Base-by-base conservation (phyloP, 352 stramenopile species). In the Pythium insidiosum region DNA sequence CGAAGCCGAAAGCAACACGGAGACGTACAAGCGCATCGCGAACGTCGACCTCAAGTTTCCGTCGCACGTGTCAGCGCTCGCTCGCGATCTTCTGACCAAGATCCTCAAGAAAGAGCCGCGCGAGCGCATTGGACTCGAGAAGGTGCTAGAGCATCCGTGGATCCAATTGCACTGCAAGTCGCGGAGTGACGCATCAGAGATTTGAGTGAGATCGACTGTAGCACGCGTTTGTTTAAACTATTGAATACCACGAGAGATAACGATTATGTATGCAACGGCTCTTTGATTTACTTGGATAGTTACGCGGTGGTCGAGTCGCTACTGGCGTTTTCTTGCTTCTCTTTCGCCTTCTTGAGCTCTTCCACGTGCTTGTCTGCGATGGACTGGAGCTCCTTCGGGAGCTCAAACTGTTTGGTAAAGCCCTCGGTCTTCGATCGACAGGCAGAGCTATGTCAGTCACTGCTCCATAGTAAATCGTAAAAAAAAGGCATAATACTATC, bases 21-120 rank as follows among this genome's bases (percentile, higher is more conserved):
- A 96, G 36, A 99, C 96, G n/a, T 99, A 99, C 61, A 76, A 95
- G 52, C 76, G 95, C 36, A 99, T 99, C 58, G 81, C 81, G 7
- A 89, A 81, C 21, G 88, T 99, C 10, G 95, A 99, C 57, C 71
- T 99, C 34, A 71, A 88, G 55, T 99, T 98, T 68, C 96, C 96
- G 3, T 56, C 60, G 18, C 72, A 95, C 47, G 75, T 99, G 21
- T 93, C 88, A 6, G 56, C 84, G 2, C 80, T 95, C 50, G 96
- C 97, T 15, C 83, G 86, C 46, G 95, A 99, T 63, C 43, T 94
- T 30, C 63, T 99, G 38, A 91, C 96, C 45, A 96, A 92, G 36
- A 94, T 92, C 26, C 43, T 99, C 35, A 84, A 89, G 30, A 98
- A 99, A 57, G 94, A 99, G 40, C 95, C 95, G 5, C 72, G 73